Evolutionary conservation across 176 grass and related monocot species (phyloP), one percentile per base, ranked within the genome.

Genomic region (Ensete glaucum): DNA sequence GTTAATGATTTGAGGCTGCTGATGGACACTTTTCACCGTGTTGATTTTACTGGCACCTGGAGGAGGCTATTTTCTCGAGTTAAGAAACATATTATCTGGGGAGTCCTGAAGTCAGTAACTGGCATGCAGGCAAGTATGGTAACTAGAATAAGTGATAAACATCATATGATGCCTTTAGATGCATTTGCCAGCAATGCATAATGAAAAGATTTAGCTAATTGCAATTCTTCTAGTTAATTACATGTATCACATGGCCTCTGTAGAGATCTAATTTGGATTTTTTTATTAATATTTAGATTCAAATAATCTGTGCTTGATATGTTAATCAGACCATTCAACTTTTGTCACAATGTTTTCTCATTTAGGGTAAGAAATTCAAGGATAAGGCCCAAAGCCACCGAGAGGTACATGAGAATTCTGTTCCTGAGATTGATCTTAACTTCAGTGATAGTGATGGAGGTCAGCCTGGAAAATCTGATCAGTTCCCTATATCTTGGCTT

Each of bases 1-100:
- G 92, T 99, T 72, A 99, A 94, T 75, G 95, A 99, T 75, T 81
- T 99, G 85, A 88, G 88, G 81, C 71, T 99, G 80, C 84, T 99
- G 68, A 99, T 99, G 95, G 95, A 99, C 85, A 94, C 95, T 55
- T 99, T 99, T 85, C 84, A 99, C 59, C 87, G 85, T 73, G 73
- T 76, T 76, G 86, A 91, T 82, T 99, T 94, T 81, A 99, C 95
- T 77, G 95, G 91, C 60, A 99, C 95, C 23, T 99, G 95, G 95
- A 99, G 91, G 81, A 82, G 95, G 34, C 77, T 99, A 27, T 99
- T 99, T 72, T 99, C 95, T 29, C 89, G 85, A 83, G 91, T 99
- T 24, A 99, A 99, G 80, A 99, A 94, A 54, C 95, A 99, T 78
- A 99, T 99, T 52, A 99, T 99, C 23, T 99, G 95, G 95, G 86